Conservation (phyloP, 2,329 filamentous ascomycete genomes). For the Periconia digitata region DNA sequence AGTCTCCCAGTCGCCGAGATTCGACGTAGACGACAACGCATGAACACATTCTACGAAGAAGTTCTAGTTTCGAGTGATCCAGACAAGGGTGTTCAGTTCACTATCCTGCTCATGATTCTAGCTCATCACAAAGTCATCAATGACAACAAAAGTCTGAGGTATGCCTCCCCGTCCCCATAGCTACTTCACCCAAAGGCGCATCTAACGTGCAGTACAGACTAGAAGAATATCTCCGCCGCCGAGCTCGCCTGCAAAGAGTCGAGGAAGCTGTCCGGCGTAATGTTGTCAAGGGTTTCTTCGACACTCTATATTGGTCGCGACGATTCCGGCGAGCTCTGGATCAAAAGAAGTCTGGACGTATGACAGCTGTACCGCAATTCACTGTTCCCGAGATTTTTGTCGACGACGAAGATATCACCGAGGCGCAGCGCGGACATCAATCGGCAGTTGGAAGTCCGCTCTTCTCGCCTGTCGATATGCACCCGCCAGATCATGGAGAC, state of each 20-base stretch:
- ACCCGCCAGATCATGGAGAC: conserved; percentile 19
- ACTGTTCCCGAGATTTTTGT: conserved; percentile 88
- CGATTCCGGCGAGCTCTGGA: conserved; percentile 77
- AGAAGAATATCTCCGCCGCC: conserved; percentile 90
- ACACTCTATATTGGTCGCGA: conserved; percentile 86
- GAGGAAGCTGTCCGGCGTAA: conserved; percentile 92
- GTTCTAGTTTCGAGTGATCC: conserved; percentile 91
- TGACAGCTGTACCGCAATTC: conserved; percentile 77
- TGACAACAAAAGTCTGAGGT: conserved; percentile 92
- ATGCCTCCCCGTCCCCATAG: conserved; percentile 16
- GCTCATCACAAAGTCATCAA: conserved; percentile 99
- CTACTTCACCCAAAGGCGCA: not conserved
- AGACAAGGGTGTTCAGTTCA: conserved; percentile 88
- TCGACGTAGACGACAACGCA: conserved; percentile 71
- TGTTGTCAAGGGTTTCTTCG: conserved; percentile 91
- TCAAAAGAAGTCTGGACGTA: conserved; percentile 68
- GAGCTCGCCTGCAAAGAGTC: conserved; percentile 86
- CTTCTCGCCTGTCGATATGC: conserved; percentile 34
- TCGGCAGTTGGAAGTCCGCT: conserved; percentile 37
- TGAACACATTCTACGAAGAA: conserved; percentile 97
- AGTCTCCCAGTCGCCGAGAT: conserved; percentile 76
- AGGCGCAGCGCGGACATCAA: conserved; percentile 40
- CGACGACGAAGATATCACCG: conserved; percentile 68
- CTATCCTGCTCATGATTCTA: conserved; percentile 87
- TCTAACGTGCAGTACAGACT: conserved; percentile 57